Percentiles rank a stretch among this genome's conserved stretches.
Evolutionary conservation across 345 rosid genomes (phyloP).

Genomic region (Bruguiera sexangula): DNA sequence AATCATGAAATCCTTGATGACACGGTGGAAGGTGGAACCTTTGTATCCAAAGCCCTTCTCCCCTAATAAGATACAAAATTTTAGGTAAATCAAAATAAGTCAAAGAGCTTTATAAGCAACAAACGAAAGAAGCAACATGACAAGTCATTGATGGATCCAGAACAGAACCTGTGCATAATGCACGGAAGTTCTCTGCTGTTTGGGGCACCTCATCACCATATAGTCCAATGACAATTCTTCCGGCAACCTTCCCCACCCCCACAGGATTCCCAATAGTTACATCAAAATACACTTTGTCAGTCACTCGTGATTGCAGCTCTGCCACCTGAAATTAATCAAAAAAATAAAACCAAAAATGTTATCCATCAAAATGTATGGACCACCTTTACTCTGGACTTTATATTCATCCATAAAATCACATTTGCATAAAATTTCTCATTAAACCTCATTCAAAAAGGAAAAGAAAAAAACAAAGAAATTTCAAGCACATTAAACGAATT

Average conservation of each 20-base stretch:
- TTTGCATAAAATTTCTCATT: too few relatives aligned
- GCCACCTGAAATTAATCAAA: constrained; percentile 36
- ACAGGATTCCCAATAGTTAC: constrained; percentile 89
- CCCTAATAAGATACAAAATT: constrained; percentile 42
- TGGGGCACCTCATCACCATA: constrained; percentile 95
- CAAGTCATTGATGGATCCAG: not conserved
- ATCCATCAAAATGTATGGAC: too few relatives aligned
- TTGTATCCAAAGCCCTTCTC: constrained; percentile 80
- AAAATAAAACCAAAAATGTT: not conserved
- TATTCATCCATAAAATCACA: too few relatives aligned
- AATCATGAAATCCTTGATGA: constrained; percentile 95
- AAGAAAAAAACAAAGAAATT: too few relatives aligned
- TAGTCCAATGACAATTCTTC: constrained; percentile 88
- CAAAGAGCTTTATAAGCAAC: not conserved
- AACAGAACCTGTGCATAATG: constrained; percentile 70
- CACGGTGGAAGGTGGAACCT: constrained; percentile 78
- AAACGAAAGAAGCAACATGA: not conserved
- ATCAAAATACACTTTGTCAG: constrained; percentile 88
- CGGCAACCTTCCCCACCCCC: constrained; percentile 76
- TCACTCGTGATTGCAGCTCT: constrained; percentile 68
- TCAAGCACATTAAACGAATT: too few relatives aligned
- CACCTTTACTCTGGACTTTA: too few relatives aligned
- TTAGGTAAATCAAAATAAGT: not conserved
- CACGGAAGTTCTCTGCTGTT: constrained; percentile 81
- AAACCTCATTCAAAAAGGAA: too few relatives aligned